These are phyloP conservation scores for Claviceps arundinis DNA, from an alignment of 2,329 filamentous ascomycete genomes.

Conservation along the genomic window DNA sequence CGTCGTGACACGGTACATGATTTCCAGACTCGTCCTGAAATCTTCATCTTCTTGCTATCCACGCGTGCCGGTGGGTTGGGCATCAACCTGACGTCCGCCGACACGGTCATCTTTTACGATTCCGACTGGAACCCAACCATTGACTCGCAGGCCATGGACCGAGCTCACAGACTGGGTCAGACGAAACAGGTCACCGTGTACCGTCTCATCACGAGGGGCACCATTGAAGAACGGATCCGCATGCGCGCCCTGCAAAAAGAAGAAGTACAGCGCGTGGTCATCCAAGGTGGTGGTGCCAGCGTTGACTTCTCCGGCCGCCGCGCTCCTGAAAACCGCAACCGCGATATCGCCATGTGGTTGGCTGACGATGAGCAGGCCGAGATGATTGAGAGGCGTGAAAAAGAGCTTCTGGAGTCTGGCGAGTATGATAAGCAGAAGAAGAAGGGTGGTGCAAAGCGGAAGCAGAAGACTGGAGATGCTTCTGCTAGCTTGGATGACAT, in stretches of 20 bases:
- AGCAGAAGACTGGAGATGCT: conserved; percentile 35
- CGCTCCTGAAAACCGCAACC: conserved; percentile 80
- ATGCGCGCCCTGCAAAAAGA: conserved; percentile 97
- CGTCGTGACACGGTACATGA: conserved; percentile 90
- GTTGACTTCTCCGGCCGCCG: conserved; percentile 94
- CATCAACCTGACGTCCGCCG: conserved; percentile 92
- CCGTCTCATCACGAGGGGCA: conserved; percentile 88
- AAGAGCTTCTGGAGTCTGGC: conserved; percentile 66
- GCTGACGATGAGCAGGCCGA: conserved; percentile 94
- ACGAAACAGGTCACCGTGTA: conserved; percentile 95
- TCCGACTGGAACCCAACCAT: conserved; percentile 99
- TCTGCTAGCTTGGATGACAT: conserved; percentile 77
- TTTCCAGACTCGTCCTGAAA: conserved; percentile 87
- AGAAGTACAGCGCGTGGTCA: conserved; percentile 94
- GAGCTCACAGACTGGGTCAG: conserved; percentile 92
- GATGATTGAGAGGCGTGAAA: conserved; percentile 84
- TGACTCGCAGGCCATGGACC: conserved; percentile 97
- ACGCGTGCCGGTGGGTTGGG: conserved; percentile 94
- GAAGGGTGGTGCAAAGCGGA: conserved; percentile 39
- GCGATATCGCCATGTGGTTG: conserved; percentile 98
- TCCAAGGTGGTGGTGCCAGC: conserved; percentile 76
- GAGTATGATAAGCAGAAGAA: conserved; percentile 52
- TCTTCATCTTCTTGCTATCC: conserved; percentile 92
- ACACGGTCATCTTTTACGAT: conserved; percentile 99
- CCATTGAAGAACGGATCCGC: conserved; percentile 94